Evolutionary conservation across 2,329 filamentous ascomycete species (phyloP).

Genomic region (Hypoxylon sp.): DNA sequence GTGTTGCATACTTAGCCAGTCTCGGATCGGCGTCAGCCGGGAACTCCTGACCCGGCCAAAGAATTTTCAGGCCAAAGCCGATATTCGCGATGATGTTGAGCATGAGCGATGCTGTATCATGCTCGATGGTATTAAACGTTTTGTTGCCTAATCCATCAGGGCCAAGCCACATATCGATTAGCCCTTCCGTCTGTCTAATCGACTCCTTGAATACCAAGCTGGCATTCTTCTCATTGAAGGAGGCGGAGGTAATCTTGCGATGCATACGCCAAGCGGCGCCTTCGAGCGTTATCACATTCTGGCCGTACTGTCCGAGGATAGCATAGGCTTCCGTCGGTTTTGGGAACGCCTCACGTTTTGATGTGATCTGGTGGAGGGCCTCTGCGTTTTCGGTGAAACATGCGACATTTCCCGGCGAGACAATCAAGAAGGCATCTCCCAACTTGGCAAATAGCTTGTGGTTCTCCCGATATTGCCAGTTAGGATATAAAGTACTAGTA

Average conservation of each 20-base stretch:
- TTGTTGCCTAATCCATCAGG: constrained; percentile 57
- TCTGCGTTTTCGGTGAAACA: constrained; percentile 75
- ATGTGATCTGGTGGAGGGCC: constrained; percentile 75
- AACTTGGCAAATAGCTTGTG: constrained; percentile 71
- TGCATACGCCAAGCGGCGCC: constrained; percentile 79
- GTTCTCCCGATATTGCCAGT: constrained; percentile 71
- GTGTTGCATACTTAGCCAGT: constrained; percentile 63
- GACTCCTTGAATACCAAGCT: constrained; percentile 75
- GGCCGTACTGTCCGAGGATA: constrained; percentile 75
- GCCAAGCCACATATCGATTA: constrained; percentile 72
- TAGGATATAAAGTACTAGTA: constrained; percentile 64
- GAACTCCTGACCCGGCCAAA: constrained; percentile 74
- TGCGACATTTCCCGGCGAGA: constrained; percentile 68
- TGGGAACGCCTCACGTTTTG: constrained; percentile 78
- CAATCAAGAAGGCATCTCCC: constrained; percentile 76
- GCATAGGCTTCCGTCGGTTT: constrained; percentile 74
- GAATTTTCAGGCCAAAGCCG: constrained; percentile 75
- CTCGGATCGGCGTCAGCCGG: constrained; percentile 61
- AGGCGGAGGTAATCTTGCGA: constrained; percentile 78
- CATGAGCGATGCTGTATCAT: constrained; percentile 75
- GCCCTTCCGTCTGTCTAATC: constrained; percentile 72
- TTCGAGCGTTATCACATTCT: constrained; percentile 80
- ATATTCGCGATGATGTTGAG: constrained; percentile 74
- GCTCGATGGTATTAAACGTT: constrained; percentile 70
- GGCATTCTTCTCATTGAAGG: constrained; percentile 84